Evolutionary conservation across 2,329 filamentous ascomycete genomes (phyloP), one percentile per base, ranked within the genome.

Genomic region (Botrytis cinerea): DNA sequence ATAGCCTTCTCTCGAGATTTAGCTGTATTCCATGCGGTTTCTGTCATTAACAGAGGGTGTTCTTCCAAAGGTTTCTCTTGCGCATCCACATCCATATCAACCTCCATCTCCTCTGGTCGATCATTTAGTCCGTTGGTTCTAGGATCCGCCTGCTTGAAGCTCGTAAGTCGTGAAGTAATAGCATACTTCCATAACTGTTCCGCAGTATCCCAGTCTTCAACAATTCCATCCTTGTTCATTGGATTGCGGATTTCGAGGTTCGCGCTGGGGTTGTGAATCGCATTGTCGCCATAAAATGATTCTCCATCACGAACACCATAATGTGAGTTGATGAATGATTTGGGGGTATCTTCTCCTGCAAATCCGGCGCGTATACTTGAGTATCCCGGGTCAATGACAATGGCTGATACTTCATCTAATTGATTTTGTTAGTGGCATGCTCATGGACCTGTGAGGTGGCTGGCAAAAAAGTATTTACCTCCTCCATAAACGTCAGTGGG

Each of bases 131-230:
- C 92, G 81, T 97, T 96, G 80, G 90, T 91, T 32, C 88, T 85
- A 1, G 93, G 90, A 63, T 91, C 88, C 12, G 89, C 90, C 63
- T 90, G 89, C 78, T 90, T 90, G 72, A 91, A 87, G 73, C 93
- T 93, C 70, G 96, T 97, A 77, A 99, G 87, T 76, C 94, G 91
- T 78, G 93, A 94, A 74, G 95, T 93, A 76, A 99, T 92, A 79
- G 94, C 91, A 83, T 97, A 92, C 82, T 98, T 95, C 95, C 95
- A 99, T 73, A 98, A 85, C 82, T 92, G 92, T 74, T 93, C 88
- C 43, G 95, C 95, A 67, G 91, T 91, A 77, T 99, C 96, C 96
- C 96, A 99, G 83, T 99, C 95, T 82, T 98, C 93, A 66, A 99
- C 96, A 69, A 95, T 89, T 80, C 93, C 94, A 79, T 98, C 95